phyloP scores from a whole-genome alignment of 108 stramenopile genomes.

The Cyclotella sp. region DNA sequence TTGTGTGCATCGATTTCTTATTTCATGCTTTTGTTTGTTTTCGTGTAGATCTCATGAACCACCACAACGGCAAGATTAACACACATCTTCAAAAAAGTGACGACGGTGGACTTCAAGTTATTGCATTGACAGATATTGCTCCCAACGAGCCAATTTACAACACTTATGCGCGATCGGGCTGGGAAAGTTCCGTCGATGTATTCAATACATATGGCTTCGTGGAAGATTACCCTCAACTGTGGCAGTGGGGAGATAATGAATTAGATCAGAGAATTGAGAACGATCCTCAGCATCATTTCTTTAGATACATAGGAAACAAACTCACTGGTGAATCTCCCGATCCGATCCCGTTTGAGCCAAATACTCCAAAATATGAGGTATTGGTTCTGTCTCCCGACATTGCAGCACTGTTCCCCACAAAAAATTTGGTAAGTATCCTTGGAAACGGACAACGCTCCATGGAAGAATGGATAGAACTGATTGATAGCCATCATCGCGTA shows the following conservation, averaged over 20 bases:
- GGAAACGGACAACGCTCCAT: conserved; percentile 42
- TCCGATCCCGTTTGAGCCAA: conserved; percentile 20
- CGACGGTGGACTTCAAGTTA: conserved; percentile 37
- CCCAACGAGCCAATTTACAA: conserved; percentile 38
- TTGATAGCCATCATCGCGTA: conserved; percentile 31
- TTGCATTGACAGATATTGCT: conserved; percentile 34
- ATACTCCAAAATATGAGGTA: conserved; percentile 41
- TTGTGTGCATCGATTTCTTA: background rate
- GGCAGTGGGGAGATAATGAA: conserved; percentile 48
- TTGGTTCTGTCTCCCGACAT: conserved; percentile 40
- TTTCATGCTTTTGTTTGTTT: conserved; percentile 1
- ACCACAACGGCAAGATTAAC: conserved; percentile 54
- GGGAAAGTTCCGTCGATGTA: conserved; percentile 35
- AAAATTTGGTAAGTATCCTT: conserved; percentile 22
- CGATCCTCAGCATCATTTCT: conserved; percentile 24
- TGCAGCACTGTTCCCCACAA: conserved; percentile 42
- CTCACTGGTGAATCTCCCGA: background rate
- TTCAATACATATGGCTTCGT: conserved; percentile 55
- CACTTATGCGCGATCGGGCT: conserved; percentile 44
- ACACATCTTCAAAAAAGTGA: conserved; percentile 24
- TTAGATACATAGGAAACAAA: conserved; percentile 19
- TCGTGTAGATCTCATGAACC: conserved; percentile 49
- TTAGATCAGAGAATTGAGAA: conserved; percentile 9
- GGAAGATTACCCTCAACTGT: conserved; percentile 52
- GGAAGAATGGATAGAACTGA: conserved; percentile 37